phyloP scores from a whole-genome alignment of 202 grass and related monocot species.

The Elaeis oleifera region DNA sequence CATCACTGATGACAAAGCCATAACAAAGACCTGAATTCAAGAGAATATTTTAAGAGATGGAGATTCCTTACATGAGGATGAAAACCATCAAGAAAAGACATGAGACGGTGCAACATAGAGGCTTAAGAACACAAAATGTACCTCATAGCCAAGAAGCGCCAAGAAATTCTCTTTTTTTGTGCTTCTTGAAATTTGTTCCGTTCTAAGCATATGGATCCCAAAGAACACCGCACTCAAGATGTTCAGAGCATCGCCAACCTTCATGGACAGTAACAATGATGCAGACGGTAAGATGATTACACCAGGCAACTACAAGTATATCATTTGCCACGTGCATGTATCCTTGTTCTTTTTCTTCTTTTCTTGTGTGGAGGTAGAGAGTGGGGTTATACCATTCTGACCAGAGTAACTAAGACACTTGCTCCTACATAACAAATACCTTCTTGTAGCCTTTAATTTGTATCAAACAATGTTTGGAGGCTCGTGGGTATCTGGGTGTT shows the following conservation, averaged over 20 bases:
- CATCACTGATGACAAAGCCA: conserved; percentile 63
- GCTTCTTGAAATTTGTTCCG: conserved; percentile 74
- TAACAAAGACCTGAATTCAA: conserved; percentile 54
- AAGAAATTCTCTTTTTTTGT: conserved; percentile 77
- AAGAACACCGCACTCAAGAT: conserved; percentile 76
- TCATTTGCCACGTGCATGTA: background rate
- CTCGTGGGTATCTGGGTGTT: too few relatives aligned
- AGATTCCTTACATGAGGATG: conserved; percentile 6
- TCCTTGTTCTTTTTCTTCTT: conserved; percentile 1
- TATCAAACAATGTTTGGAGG: too few relatives aligned
- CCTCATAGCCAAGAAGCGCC: conserved; percentile 72
- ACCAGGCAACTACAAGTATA: background rate
- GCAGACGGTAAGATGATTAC: too few relatives aligned
- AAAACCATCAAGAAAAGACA: conserved; percentile 2
- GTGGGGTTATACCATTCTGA: too few relatives aligned
- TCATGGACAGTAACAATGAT: conserved; percentile 6
- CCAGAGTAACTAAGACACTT: too few relatives aligned
- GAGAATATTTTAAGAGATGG: conserved; percentile 10
- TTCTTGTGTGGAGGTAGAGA: too few relatives aligned
- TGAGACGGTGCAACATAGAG: background rate
- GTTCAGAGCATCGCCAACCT: conserved; percentile 79
- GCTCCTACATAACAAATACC: too few relatives aligned
- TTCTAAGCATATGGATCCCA: conserved; percentile 87
- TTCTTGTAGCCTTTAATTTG: too few relatives aligned
- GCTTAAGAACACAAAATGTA: conserved; percentile 16